These are phyloP conservation scores for Sporothrix humicola DNA, from an alignment of 2,329 filamentous ascomycete genomes.

Conservation along the genomic window DNA sequence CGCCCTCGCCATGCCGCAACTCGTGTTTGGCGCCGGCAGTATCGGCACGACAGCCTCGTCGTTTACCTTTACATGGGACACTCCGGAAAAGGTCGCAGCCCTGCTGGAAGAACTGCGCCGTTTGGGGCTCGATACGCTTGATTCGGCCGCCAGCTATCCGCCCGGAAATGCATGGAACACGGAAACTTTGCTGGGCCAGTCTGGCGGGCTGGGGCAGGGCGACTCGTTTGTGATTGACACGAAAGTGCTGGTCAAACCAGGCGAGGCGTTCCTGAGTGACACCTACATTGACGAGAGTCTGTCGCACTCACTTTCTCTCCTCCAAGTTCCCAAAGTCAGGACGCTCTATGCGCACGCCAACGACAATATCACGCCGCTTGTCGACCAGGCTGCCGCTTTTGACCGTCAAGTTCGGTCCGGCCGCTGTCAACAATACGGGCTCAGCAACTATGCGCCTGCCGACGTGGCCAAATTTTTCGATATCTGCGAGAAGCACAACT, in stretches of 20 bases:
- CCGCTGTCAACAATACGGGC: slow-evolving; percentile 40
- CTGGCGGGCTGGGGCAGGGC: slow-evolving; percentile 21
- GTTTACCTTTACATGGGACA: slow-evolving; percentile 39
- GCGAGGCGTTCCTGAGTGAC: slow-evolving; percentile 23
- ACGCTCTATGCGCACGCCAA: slow-evolving; percentile 42
- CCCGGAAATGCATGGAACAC: slow-evolving; percentile 38
- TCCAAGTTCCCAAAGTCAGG: slow-evolving; percentile 26
- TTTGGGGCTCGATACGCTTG: slow-evolving; percentile 38
- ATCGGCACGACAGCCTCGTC: slow-evolving; percentile 37
- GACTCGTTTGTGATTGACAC: slow-evolving; percentile 37
- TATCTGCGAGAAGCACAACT: slow-evolving; percentile 42
- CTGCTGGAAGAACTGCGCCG: slow-evolving; percentile 35
- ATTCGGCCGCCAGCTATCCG: slow-evolving; percentile 39
- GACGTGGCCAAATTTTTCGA: slow-evolving; percentile 43
- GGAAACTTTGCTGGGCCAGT: slow-evolving; percentile 38
- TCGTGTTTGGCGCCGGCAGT: slow-evolving; percentile 39
- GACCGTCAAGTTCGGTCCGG: slow-evolving; percentile 46
- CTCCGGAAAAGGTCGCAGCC: slow-evolving; percentile 37
- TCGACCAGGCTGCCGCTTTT: slow-evolving; percentile 42
- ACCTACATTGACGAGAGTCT: slow-evolving; percentile 30
- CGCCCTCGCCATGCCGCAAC: slow-evolving; percentile 20
- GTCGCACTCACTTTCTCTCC: slow-evolving; percentile 32
- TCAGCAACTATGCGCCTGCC: slow-evolving; percentile 44
- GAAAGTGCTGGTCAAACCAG: slow-evolving; percentile 32
- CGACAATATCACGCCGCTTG: slow-evolving; percentile 41